These are phyloP conservation scores for Capsicum chinense DNA, from an alignment of 257 asterid genomes.

Conservation along the genomic window DNA sequence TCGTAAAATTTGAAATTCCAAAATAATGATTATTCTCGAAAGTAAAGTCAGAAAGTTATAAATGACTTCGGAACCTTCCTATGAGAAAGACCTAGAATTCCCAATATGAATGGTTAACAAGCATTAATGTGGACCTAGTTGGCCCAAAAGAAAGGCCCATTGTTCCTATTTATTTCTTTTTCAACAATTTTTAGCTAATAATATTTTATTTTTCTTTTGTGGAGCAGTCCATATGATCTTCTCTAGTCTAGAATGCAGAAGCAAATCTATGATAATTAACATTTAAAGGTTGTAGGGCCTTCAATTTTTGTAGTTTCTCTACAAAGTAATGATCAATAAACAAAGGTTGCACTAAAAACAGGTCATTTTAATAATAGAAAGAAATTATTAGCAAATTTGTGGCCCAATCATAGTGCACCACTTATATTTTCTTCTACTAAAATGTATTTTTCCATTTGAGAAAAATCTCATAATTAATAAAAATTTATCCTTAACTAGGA, in stretches of 20 bases:
- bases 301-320: background rate
- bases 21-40: background rate
- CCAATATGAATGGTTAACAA: background rate
- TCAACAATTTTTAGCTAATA: background rate
- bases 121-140: background rate
- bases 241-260: background rate
- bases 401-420: background rate
- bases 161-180: background rate
- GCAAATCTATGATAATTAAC: background rate
- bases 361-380: background rate
- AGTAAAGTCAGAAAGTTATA: background rate
- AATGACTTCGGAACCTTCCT: background rate
- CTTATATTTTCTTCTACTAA: background rate
- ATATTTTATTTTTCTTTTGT: background rate
- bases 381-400: background rate
- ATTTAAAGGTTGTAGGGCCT: background rate
- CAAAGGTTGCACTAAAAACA: background rate
- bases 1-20: background rate
- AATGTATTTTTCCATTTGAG: background rate
- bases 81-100: background rate
- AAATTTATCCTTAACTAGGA: background rate
- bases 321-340: background rate
- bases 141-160: background rate
- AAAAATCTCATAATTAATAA: background rate
- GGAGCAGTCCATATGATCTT: background rate